Base-by-base conservation (phyloP, 2,329 filamentous ascomycete genomes). In the Paraphaeosphaeria minitans region DNA sequence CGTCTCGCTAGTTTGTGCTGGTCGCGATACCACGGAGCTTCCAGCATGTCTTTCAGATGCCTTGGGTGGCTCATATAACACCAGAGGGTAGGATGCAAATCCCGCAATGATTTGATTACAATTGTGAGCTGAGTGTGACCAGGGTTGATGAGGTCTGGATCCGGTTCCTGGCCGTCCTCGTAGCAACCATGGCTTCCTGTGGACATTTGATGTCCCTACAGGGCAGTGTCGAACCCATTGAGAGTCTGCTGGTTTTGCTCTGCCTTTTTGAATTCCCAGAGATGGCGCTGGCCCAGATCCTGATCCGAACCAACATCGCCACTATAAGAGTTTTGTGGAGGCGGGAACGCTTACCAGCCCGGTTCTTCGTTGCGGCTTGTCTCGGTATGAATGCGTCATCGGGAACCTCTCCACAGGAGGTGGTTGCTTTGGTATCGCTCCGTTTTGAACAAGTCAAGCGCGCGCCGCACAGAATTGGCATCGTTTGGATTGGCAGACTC, bases 211-310 rank as follows among this genome's bases (percentile, higher is more conserved):
- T 51, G 33, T 41, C 35, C 14, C 12, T 51, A 13, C 35, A 51
- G 21, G 48, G 48, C 35, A 41, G 48, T 22, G 35, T 9, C 27
- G 29, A 12, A 33, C 14, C 21, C 27, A 24, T 21, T 16, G n/a
- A 37, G 14, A 19, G n/a, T 22, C 35, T 51, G 21, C 16, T 51
- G 27, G 22, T 35, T 27, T 41, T 51, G 9, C 14, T 41, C 21
- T 51, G 48, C 35, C 19, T 41, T 41, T 29, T 51, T 16, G 48
- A 33, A 10, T 51, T 51, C n/a, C 35, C 35, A n/a, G 48, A 51
- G 35, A 19, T 51, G 21, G 48, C 33, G 19, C 33, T 51, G 14
- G 48, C 48, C 19, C 48, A 51, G 21, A 7, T 51, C 9, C 5
- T 51, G 13, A 51, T 41, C 16, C 48, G 48, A 14, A 41, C 48